phyloP scores from a whole-genome alignment of 306 rosid genomes.

The Lathyrus oleraceus region DNA sequence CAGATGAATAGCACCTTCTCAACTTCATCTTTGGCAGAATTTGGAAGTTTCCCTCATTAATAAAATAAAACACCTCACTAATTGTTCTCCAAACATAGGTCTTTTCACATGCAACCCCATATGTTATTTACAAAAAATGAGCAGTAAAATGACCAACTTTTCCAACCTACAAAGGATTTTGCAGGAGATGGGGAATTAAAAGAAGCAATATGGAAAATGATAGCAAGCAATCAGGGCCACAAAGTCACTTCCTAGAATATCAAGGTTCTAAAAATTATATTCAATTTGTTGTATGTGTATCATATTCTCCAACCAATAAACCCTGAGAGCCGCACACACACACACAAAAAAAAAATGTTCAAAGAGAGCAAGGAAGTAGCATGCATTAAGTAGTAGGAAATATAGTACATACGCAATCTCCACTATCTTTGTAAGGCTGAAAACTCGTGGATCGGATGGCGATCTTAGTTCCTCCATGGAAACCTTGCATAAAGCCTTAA shows the following conservation, averaged over 20 bases:
- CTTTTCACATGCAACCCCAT: constrained; percentile 14
- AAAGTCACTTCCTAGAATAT: constrained; percentile 19
- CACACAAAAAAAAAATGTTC: not conserved
- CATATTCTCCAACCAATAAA: constrained; percentile 10
- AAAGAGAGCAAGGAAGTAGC: constrained; percentile 21
- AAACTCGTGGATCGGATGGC: constrained; percentile 96
- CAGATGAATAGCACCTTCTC: constrained; percentile 24
- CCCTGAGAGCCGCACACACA: not conserved
- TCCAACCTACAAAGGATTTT: constrained; percentile 14
- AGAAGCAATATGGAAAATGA: constrained; percentile 23
- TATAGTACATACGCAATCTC: constrained; percentile 89
- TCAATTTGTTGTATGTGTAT: constrained; percentile 6
- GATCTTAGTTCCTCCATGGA: constrained; percentile 97
- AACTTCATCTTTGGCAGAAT: constrained; percentile 26
- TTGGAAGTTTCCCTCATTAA: constrained; percentile 12
- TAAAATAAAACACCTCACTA: constrained; percentile 5
- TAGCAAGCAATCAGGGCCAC: not conserved
- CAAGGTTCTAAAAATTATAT: constrained; percentile 5
- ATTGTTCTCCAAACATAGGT: constrained; percentile 7
- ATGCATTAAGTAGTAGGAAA: constrained; percentile 29
- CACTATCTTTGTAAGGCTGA: constrained; percentile 98
- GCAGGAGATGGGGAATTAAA: constrained; percentile 18
- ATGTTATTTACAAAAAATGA: constrained; percentile 4
- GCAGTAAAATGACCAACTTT: constrained; percentile 21
- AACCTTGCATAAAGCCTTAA: constrained; percentile 96